A percentile compares a stretch with the other conserved stretches of the same genome.
phyloP scores from a whole-genome alignment of 2,329 filamentous ascomycete species.

The Fusarium keratoplasticum region DNA sequence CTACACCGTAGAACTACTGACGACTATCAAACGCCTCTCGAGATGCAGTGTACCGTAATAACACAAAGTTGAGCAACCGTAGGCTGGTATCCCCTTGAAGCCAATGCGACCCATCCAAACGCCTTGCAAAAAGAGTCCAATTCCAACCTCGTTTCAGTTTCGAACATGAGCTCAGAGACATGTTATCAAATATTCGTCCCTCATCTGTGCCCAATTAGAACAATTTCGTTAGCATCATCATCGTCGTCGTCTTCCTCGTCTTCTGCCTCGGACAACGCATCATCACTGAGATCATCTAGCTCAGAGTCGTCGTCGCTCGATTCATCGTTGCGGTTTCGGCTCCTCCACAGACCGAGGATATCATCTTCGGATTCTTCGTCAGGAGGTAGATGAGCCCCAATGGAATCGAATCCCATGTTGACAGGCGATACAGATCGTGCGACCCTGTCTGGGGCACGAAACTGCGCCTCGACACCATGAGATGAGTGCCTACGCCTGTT shows the following conservation, averaged over 20 bases:
- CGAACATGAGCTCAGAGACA: constrained; percentile 8
- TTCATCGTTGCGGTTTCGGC: constrained; percentile 59
- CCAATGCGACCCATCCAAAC: constrained; percentile 33
- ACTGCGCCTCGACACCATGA: constrained; percentile 49
- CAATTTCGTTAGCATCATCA: constrained; percentile 63
- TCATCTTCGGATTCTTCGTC: constrained; percentile 65
- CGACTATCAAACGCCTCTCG: constrained; percentile 20
- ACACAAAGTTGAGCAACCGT: constrained; percentile 20
- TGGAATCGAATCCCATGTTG: constrained; percentile 42
- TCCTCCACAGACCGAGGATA: constrained; percentile 68
- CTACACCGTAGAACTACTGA: constrained; percentile 4
- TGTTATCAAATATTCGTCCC: constrained; percentile 29
- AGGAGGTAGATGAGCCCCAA: constrained; percentile 42
- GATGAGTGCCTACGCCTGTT: constrained; percentile 56
- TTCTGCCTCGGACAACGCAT: constrained; percentile 53
- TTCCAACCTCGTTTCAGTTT: constrained; percentile 3
- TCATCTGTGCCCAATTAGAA: constrained; percentile 63
- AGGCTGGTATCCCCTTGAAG: constrained; percentile 22
- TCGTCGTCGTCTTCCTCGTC: constrained; percentile 61
- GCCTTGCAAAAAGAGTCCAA: constrained; percentile 37
- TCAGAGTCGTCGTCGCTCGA: constrained; percentile 60
- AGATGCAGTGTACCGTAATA: constrained; percentile 30
- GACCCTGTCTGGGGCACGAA: constrained; percentile 53
- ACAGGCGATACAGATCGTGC: constrained; percentile 60
- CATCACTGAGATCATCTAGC: constrained; percentile 56